A percentile compares a stretch with the other conserved stretches of the same genome.
phyloP scores from a whole-genome alignment of 805 yeast species.

The Wickerhamomyces silvicola region DNA sequence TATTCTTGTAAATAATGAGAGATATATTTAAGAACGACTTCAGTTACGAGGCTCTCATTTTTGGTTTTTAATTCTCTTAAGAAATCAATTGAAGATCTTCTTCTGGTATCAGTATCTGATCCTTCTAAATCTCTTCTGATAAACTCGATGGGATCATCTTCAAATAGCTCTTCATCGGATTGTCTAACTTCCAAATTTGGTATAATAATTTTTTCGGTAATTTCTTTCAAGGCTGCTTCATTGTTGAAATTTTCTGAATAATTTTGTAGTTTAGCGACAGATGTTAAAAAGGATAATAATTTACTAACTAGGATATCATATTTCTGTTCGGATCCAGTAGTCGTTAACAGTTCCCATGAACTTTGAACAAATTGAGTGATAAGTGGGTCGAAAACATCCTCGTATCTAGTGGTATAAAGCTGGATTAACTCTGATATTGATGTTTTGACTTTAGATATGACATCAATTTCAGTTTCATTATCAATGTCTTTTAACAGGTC shows the following conservation, averaged over 20 bases:
- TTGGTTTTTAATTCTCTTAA: conserved; percentile 78
- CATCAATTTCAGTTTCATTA: conserved; percentile 65
- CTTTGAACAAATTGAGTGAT: conserved; percentile 74
- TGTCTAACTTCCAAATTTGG: conserved; percentile 87
- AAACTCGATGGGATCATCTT: conserved; percentile 93
- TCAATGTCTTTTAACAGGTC: conserved; percentile 47
- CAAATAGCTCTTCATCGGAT: conserved; percentile 86
- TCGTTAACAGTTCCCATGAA: conserved; percentile 70
- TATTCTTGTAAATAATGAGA: conserved; percentile 55
- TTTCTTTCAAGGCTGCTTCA: conserved; percentile 60
- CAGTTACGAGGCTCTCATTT: conserved; percentile 68
- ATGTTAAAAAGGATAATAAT: conserved; percentile 73
- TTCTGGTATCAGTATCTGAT: conserved; percentile 85
- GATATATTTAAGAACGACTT: conserved; percentile 67
- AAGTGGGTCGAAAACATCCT: conserved; percentile 80
- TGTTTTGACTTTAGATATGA: conserved; percentile 66
- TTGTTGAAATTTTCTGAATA: conserved; percentile 60
- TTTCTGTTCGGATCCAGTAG: conserved; percentile 63
- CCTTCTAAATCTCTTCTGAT: conserved; percentile 94
- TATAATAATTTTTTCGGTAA: conserved; percentile 75
- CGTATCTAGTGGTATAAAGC: conserved; percentile 83
- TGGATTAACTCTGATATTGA: conserved; percentile 80
- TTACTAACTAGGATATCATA: conserved; percentile 81
- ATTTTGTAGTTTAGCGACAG: conserved; percentile 65
- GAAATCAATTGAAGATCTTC: conserved; percentile 90